Base-by-base conservation (phyloP, 2,329 filamentous ascomycete species). In the Magnaporthiopsis rhizophila region DNA sequence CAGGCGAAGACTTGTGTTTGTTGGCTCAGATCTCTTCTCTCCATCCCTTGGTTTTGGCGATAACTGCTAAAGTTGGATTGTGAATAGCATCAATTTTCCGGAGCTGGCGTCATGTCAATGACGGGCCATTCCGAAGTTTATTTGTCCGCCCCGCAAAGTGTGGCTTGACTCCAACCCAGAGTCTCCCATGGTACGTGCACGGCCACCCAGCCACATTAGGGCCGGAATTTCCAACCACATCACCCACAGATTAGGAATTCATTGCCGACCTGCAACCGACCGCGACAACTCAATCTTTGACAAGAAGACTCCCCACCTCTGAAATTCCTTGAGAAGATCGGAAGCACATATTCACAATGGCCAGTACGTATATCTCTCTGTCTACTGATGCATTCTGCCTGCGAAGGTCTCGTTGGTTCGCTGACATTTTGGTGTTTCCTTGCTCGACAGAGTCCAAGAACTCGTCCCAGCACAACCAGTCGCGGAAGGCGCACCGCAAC, bases 391-490 rank as follows among this genome's bases (percentile, higher is more conserved):
- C 30, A 12, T 28, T 32, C 9, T 11, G 2, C 12, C 34, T 59
- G 30, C 13, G 2, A n/a, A 30, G 4, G 58, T 12, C 38, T 65
- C 21, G 28, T 13, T 11, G 30, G 59, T 36, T 66, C 69, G 68
- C 72, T 78, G 63, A 77, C 69, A 45, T 64, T 64, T 11, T n/a
- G 21, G 7, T 24, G 45, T 21, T n/a, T 53, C n/a, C n/a, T 21
- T 53, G 2, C 61, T 65, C 58, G 66, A 65, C 79, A 97, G 93
- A 98, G 88, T 98, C 95, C 77, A 98, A 98, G 92, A 98, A 98
- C 89, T 96, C 92, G 84, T 97, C 94, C 77, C 94, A 98, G 87
- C 92, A 97, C 86, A 97, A 97, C 85, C 90, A 95, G 89, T 88
- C 87, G 81, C 90, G 90, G 86, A 99, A 99, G 91, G 93, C 92